Evolutionary conservation across 208 protist species (phyloP).

Genomic region (Novymonas esmeraldas): DNA sequence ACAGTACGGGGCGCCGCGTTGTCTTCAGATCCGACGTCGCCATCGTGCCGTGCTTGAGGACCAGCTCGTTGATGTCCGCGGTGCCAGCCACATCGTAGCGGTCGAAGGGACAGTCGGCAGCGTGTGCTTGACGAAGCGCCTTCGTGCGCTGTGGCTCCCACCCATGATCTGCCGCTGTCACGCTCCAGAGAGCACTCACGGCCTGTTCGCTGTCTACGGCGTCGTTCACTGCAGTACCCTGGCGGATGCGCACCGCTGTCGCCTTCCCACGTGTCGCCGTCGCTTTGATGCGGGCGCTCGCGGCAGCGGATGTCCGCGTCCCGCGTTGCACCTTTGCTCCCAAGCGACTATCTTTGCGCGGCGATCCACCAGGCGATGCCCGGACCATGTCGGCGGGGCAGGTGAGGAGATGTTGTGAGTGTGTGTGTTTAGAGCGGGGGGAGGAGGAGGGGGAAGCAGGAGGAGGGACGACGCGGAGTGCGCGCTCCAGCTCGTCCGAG

Average conservation of each 20-base stretch:
- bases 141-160: constrained; percentile 12
- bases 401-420: too few species aligned
- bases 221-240: background rate
- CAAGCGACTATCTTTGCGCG: background rate
- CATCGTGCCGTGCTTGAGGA: constrained; percentile 33
- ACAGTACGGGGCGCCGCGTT: constrained; percentile 2
- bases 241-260: background rate
- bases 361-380: too few species aligned
- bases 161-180: constrained; percentile 3
- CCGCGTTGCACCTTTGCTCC: background rate
- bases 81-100: constrained; percentile 34
- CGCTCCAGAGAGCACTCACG: constrained; percentile 3
- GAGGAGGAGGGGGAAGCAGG: too few species aligned
- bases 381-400: too few species aligned
- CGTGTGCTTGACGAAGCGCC: background rate
- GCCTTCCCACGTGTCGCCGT: constrained; percentile 1
- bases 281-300: background rate
- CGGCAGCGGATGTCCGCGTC: background rate
- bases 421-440: too few species aligned
- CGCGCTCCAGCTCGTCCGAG: too few species aligned
- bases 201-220: background rate
- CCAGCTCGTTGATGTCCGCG: constrained; percentile 34
- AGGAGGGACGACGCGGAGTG: too few species aligned
- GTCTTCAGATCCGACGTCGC: constrained; percentile 7
- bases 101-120: constrained; percentile 8